Evolutionary conservation across 768 basidiomycete genomes (phyloP), one percentile per base, ranked within the genome.

Genomic region (Tephrocybe sp.): DNA sequence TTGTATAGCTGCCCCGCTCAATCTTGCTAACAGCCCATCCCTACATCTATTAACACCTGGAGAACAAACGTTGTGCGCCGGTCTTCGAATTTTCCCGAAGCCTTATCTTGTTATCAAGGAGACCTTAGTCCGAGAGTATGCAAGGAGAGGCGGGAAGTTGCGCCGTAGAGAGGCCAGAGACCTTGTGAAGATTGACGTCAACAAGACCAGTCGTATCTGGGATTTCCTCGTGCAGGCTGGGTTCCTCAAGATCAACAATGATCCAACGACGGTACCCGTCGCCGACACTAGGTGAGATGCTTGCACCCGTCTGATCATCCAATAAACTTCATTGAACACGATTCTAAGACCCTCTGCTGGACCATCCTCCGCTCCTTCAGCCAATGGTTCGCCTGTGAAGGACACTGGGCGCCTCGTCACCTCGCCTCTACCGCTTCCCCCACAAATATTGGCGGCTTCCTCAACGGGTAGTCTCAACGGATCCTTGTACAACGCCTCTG

Each of bases 31-130:
- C 62, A 87, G 91, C 55, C 86, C 89, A 0, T 91, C 88, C 0
- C 72, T 98, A 4, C 91, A 97, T 61, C 79, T 99, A 8, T 87
- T 99, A 57, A 89, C 91, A 1, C 78, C 84, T 10, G 84, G 83
- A 23, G 95, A 99, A 68, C 91, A 94, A 65, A 73, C 78, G 0
- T 82, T 98, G 18, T 97, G 97, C 64, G 89, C 92, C 2, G 78
- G 82, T 47, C 77, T 98, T 24, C 87, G 94, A 5, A 93, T 99
- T 50, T 77, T 97, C 16, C 95, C 97, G 0, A 91, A 92, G 61
- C 93, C 97, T 1, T 99, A 97, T 65, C 83, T 99, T 44, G 83
- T 89, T 52, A 90, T 98, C 70, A 99, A 99, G 65, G 93, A 97
- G 67, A 91, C 88, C 4, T 80, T 97, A 34, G 85, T 99, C 24